These are phyloP conservation scores for Candida coleopterorum DNA, from an alignment of 805 yeast species.

Conservation along the genomic window DNA sequence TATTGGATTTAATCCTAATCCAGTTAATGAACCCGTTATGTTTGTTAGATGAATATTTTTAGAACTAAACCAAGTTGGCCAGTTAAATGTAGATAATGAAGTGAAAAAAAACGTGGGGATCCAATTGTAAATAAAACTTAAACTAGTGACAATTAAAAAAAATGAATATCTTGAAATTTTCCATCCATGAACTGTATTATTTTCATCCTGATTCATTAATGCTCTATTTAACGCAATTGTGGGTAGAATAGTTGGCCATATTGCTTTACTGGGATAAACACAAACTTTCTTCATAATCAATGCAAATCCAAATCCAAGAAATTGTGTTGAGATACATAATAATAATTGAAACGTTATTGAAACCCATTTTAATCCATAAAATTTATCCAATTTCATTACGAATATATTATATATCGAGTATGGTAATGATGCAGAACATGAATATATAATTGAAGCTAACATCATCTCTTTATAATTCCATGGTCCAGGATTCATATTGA, in stretches of 20 bases:
- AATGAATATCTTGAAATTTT: conserved; percentile 38
- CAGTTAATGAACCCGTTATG: conserved; percentile 32
- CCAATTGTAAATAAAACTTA: conserved; percentile 40
- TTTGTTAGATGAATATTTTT: conserved; percentile 36
- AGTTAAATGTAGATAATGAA: conserved; percentile 36
- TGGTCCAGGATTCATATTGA: conserved; percentile 37
- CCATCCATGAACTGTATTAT: conserved; percentile 29
- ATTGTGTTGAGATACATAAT: conserved; percentile 51
- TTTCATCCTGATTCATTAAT: conserved; percentile 27
- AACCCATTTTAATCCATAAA: conserved; percentile 41
- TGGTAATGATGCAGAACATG: conserved; percentile 39
- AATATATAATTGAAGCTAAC: conserved; percentile 39
- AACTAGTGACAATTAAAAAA: conserved; percentile 27
- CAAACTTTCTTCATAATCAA: conserved; percentile 57
- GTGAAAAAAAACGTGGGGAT: conserved; percentile 37
- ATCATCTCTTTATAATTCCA: conserved; percentile 45
- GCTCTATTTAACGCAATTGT: conserved; percentile 40
- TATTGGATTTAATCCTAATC: conserved; percentile 39
- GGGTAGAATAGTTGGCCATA: conserved; percentile 44
- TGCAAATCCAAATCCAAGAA: conserved; percentile 64
- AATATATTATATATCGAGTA: conserved; percentile 38
- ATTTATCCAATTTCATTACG: conserved; percentile 39
- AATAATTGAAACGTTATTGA: conserved; percentile 50
- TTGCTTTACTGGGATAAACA: conserved; percentile 36
- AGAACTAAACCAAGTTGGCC: conserved; percentile 44